Base-by-base conservation (phyloP, 305 asterid species). In the Fraxinus velutina region DNA sequence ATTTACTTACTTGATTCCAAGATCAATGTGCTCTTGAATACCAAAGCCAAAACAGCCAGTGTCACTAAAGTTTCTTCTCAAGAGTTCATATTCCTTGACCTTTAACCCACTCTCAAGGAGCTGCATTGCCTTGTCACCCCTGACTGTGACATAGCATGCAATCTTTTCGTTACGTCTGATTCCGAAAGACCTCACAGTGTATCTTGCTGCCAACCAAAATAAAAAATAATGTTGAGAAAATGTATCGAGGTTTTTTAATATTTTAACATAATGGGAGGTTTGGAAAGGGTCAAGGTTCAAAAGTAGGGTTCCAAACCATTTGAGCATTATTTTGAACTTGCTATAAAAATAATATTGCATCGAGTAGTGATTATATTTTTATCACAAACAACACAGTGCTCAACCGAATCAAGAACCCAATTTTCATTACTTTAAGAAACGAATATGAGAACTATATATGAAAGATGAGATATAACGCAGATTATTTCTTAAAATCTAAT, bases 41-140 rank as follows among this genome's bases (percentile, higher is more conserved):
- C 97, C 98, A 22, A 94, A 94, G 21, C 98, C 98, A 71, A 94
- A 94, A 83, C 97, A 93, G n/a, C 98, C 97, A 80, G 97, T 93
- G 10, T 93, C 98, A 79, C 97, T 93, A 87, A 94, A 94, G 80
- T 94, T 94, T 70, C 93, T 83, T 71, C 95, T 88, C 86, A 94
- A 84, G 76, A 94, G 84, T 73, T 94, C 97, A 4, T 94, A 94
- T 36, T 94, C 96, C 89, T 94, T 94, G 50, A 94, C 98, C 89
- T 93, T 94, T 91, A 94, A 81, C 0, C 97, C 98, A 87, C 97
- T 24, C 27, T 24, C 27, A 24, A 24, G 92, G 64, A 94, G 97
- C 34, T 93, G 97, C 97, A 91, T 91, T 70, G 98, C 98, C 86
- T 92, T 94, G 0, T 94, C 98, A 75, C 97, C 97, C 82, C 98